phyloP scores from a whole-genome alignment of 176 grass and related monocot species.

The Bromus sterilis region DNA sequence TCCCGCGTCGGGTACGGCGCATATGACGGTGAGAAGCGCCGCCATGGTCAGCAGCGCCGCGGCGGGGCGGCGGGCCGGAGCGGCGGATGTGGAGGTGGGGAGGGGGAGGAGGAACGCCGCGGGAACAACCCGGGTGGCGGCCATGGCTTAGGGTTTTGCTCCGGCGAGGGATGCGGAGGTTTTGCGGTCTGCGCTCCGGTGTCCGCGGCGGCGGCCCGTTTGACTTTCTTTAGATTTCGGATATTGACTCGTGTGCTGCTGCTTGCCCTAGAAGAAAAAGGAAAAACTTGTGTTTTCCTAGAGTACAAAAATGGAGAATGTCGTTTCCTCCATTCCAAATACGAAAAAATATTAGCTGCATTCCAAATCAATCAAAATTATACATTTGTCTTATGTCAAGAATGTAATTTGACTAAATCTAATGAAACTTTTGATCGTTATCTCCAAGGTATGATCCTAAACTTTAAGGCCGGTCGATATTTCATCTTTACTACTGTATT shows the following conservation, averaged over 20 bases:
- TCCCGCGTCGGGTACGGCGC: conserved; percentile 20
- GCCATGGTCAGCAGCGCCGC: conserved; percentile 23
- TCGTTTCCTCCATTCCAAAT: background rate
- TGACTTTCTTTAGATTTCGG: background rate
- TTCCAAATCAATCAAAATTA: background rate
- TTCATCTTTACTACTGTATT: too few species aligned
- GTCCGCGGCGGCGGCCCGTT: background rate
- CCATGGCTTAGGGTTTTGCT: conserved; percentile 45
- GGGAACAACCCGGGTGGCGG: conserved; percentile 29
- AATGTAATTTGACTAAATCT: background rate
- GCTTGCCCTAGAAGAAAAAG: background rate
- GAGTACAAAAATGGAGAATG: background rate
- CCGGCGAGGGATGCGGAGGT: background rate
- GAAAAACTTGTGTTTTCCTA: background rate
- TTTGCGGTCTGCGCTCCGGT: background rate
- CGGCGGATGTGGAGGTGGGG: background rate
- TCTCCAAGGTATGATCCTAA: too few species aligned
- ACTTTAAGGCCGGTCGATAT: too few species aligned
- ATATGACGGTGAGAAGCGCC: conserved; percentile 34
- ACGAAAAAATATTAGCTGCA: background rate
- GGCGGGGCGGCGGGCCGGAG: background rate
- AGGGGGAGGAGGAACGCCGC: conserved; percentile 22
- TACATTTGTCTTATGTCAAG: background rate
- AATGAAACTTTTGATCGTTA: background rate
- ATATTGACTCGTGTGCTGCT: background rate